Evolutionary conservation across 257 asterid species (phyloP), one percentile per base, ranked within the genome.

Genomic region (Jasminum sambac): DNA sequence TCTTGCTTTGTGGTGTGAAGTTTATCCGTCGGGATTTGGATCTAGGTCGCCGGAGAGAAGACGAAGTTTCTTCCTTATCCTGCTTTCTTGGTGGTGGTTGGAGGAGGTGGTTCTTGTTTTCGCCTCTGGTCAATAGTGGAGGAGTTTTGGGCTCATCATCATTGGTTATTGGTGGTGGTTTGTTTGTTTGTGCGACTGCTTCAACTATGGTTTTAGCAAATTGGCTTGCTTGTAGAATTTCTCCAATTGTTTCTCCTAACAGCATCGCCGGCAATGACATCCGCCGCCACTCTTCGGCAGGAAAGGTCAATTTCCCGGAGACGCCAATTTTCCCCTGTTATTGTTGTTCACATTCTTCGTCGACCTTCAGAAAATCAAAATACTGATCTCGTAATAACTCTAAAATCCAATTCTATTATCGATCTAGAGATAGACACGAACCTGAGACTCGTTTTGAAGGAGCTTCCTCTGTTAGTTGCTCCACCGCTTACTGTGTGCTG

Each of bases 241-340:
- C 98, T 44, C 85, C 88, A 70, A 92, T 83, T 6, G 98, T 92
- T 59, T 89, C 98, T n/a, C 91, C 96, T 36, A 92, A 68, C 0
- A 92, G 87, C 98, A 92, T 92, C 69, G 98, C 98, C 36, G 98
- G 96, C 63, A 92, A 70, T 9, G 98, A 83, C 98, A 89, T 88
- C 81, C 90, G 69, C 74, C 69, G 75, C 98, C 95, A 88, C 60
- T 88, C 95, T 43, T 85, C 95, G 81, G 13, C 64, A 13, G 68
- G 5, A 41, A 41, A 43, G n/a, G 19, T 43, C 14, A 17, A n/a
- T 16, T 1, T 8, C 14, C 21, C 16, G 6, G 50, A 41, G 34
- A 38, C 61, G 34, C 40, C 52, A 21, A 16, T 41, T 36, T 4
- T 39, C 55, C 72, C 25, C 59, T 14, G 14, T 13, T 21, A 44